These are phyloP conservation scores for Linaria vulgaris DNA, from an alignment of 257 asterid genomes.

Conservation along the genomic window DNA sequence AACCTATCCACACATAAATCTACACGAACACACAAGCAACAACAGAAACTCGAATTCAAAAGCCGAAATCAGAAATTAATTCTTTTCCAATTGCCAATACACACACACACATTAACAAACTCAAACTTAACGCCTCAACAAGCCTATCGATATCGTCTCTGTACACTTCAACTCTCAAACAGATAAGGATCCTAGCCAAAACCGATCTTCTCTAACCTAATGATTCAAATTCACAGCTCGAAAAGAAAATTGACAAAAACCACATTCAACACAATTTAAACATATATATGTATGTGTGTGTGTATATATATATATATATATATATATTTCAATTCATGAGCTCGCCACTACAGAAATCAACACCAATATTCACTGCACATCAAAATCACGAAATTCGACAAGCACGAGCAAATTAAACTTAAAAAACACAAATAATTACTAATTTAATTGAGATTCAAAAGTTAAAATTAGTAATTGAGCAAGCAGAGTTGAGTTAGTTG, in stretches of 20 bases:
- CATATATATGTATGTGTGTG: too few species aligned
- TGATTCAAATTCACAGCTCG: not conserved
- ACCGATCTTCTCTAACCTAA: not conserved
- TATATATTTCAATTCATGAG: too few species aligned
- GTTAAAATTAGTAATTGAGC: not conserved
- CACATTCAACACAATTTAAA: not conserved
- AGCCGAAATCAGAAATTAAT: not conserved
- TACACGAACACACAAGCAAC: slow-evolving; percentile 25
- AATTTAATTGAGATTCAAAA: not conserved
- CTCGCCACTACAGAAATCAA: too few species aligned
- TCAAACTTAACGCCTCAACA: not conserved
- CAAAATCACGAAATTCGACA: too few species aligned
- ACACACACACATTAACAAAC: not conserved
- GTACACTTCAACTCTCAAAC: not conserved
- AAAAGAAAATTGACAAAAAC: slow-evolving; percentile 2
- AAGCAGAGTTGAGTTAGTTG: not conserved
- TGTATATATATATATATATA: too few species aligned
- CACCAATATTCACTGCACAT: too few species aligned
- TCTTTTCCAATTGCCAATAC: not conserved
- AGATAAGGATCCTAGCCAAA: not conserved
- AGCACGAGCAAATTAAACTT: not conserved
- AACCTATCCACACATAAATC: slow-evolving; percentile 94
- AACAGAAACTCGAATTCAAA: not conserved
- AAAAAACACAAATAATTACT: too few species aligned
- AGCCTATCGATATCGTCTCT: too few species aligned